Evolutionary conservation across 305 asterid species (phyloP), one percentile per base, ranked within the genome.

Genomic region (Ruellia speciosa): DNA sequence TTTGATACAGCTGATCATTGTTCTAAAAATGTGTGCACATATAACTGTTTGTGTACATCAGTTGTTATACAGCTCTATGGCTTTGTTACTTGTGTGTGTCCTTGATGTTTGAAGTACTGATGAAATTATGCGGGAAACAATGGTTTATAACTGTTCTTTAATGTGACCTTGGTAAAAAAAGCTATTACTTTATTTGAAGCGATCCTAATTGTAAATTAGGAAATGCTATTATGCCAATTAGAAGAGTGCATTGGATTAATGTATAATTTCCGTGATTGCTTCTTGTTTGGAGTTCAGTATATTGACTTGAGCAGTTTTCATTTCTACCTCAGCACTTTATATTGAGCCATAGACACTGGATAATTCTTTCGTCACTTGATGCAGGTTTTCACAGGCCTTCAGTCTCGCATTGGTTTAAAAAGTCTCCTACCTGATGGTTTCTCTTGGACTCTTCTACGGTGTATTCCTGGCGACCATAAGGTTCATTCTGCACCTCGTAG

Each of bases 391-490:
- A 54, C 63, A 6, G 89, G 90, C 62, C 90, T 93, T 64, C 84
- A 72, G 63, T 82, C 94, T 67, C 83, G 68, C 54, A 54, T 86
- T 55, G 97, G 99, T 63, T 56, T 77, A 63, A 68, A 66, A 73
- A 88, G 77, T 79, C 61, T 61, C 57, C 84, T 84, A 56, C 59
- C 81, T 49, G 88, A 82, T 67, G 92, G 83, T 58, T 79, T 69
- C 72, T 81, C 83, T 18, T 93, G 99, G 99, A 74, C 79, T 45
- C 82, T 88, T 70, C 75, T 93, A 71, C 83, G 84, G 75, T 86
- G 96, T 78, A 78, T 82, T 77, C 81, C 82, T 53, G 79, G 84
- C 59, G 95, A 93, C 67, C 84, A 82, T 54, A 82, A 73, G 70
- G 82, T 77, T 64, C 88, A 81, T 69, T 75, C 86, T 64, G 74